Evolutionary conservation across 371 early-diverging fungal species (phyloP), one percentile per base, ranked within the genome.

Genomic region (Dinochytrium kinnereticum): DNA sequence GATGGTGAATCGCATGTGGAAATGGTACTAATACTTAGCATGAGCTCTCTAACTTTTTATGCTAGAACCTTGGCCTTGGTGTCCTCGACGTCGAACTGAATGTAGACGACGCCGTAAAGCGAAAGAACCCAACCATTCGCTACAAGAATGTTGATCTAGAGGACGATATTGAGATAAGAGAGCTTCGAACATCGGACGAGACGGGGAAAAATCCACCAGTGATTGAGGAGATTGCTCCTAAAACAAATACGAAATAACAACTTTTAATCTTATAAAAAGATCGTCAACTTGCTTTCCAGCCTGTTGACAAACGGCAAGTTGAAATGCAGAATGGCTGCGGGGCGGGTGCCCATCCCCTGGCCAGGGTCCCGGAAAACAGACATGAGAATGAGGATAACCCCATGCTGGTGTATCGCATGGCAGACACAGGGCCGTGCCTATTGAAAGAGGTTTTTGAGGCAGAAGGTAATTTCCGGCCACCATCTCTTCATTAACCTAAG

Each of bases 401-500:
- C 7, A 66, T 21, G 44, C 73, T 57, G 21, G 68, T 38, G 38
- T 80, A 80, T 67, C n/a, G 74, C 13, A 64, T 81, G 59, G 71
- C 76, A 31, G 81, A 81, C 21, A 74, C 72, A 0, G 81, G 76
- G 0, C 81, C 81, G 17, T 36, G 37, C 13, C 38, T 77, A 5
- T 31, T 81, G 17, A 51, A 71, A 19, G 76, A 78, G 13, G 72
- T 81, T 2, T 64, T 81, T 17, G 78, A 78, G 51, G 53, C n/a
- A 33, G 21, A 70, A 72, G 80, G 80, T 75, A 59, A n/a, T n/a
- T n/a, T n/a, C n/a, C n/a, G n/a, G n/a, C n/a, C n/a, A n/a, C n/a
- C n/a, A n/a, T n/a, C n/a, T n/a, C n/a, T 31, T 38, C 1, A 30
- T 31, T 59, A 1, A 26, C 38, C 51, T 39, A 2, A 21, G 3